Evolutionary conservation across 2,329 filamentous ascomycete genomes (phyloP), one percentile per base, ranked within the genome.

Genomic region (Calonectria henricotiae): DNA sequence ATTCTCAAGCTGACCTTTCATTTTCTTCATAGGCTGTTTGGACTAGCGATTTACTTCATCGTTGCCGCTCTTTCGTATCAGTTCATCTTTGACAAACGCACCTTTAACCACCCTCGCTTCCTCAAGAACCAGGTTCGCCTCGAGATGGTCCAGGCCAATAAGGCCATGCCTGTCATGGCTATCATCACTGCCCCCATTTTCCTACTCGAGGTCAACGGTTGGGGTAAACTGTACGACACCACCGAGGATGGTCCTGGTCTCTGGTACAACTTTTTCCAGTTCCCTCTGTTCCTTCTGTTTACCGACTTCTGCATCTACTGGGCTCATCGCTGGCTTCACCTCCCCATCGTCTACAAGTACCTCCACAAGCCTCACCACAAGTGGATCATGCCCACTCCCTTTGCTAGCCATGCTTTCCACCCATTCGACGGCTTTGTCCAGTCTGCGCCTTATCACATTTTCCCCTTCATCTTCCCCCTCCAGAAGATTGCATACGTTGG

Each of bases 311-410:
- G 88, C 85, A 95, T 98, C 85, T 97, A 98, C 88, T 94, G 93
- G 89, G 96, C 97, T 78, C 95, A 97, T 86, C 92, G 95, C 68
- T 92, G 90, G 68, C 88, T 97, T 71, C 95, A 98, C 84, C 92
- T 95, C 83, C 93, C 93, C 17, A 80, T 85, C 64, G 76, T 84
- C 62, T 98, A 98, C 89, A 97, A 95, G 86, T 87, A 87, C 75
- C 88, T 98, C 61, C 96, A 98, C 89, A 98, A 98, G 90, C 92
- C 95, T 75, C 96, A 98, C 85, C 96, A 98, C 91, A 98, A 98
- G 87, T 98, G 96, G 96, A 98, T 98, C 84, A 97, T 98, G 94
- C 96, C 96, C 3, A 97, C 94, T 3, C 96, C 96, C 0, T 98
- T 90, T 82, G 95, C 96, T 47, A 95, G 92, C 76, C 93, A 98